Evolutionary conservation across 805 yeast species (phyloP), one percentile per base, ranked within the genome.

Genomic region (Candida tammaniensis): DNA sequence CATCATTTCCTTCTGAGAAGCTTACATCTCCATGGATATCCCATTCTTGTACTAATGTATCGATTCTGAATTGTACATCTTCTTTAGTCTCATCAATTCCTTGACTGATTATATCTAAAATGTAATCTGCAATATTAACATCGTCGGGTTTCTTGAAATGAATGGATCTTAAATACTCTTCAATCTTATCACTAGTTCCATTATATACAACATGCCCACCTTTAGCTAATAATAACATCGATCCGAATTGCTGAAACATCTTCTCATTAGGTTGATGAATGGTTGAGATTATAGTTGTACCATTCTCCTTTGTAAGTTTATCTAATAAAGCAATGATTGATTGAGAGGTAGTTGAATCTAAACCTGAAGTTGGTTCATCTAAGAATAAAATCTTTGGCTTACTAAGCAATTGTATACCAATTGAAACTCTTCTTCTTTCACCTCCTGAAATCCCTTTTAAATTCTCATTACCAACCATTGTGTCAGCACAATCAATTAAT

Each of bases 311-410:
- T 2, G 87, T 76, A 23, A 87, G 56, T 3, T 67, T 64, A 32
- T 75, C 65, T 38, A 86, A 62, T 24, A 86, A 74, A 19, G 69
- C 63, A 25, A 87, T 54, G 22, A 86, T 82, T 2, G 85, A 73
- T 1, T 75, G 69, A 0, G 95, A 83, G 0, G 93, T 85, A 38
- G 84, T 76, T 9, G 89, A 76, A 51, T 87, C 96, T 17, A 87
- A 66, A 0, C 96, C 96, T 4, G 94, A 84, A 0, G 95, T 87
- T 2, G 96, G 95, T 51, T 87, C 96, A 57, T 87, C 96, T 16
- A 87, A 57, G 31, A 87, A 69, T 22, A 87, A 54, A 24, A 87
- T 68, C 37, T 78, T 78, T 0, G 94, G 91, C 37, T 78, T 78
- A 39, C 80, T 78, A 25, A 87, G 60, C 22, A 87, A 61, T 52